Evolutionary conservation across 768 basidiomycete species (phyloP), one percentile per base, ranked within the genome.

Genomic region (Rhizopogon rudus): DNA sequence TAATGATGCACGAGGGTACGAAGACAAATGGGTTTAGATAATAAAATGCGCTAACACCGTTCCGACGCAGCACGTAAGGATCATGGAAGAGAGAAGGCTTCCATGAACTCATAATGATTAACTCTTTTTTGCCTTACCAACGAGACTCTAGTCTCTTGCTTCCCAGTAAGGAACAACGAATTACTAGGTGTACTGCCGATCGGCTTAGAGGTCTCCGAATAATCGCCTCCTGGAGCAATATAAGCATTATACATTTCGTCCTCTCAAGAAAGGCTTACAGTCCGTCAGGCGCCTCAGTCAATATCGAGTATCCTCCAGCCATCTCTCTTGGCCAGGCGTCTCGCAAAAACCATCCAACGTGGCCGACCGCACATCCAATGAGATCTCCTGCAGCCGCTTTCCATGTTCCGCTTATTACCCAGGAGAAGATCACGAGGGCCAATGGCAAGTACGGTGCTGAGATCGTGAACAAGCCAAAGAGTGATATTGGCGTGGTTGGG

Each of bases 401-500:
- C 89, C 86, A 92, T 4, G 87, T 87, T 5, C 91, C 92, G 60
- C 84, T 91, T 37, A 88, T 75, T 28, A 88, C 71, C 89, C 89
- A 91, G 0, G 88, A 88, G 64, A 98, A 91, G 0, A 77, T 88
- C 20, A 98, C 90, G 35, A 98, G 86, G 0, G 93, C 93, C 31
- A 95, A 72, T 2, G 96, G 96, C 6, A 99, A 85, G 70, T 99
- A 98, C 0, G 96, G 93, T 0, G 96, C 96, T 0, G 92, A 88
- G 65, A 99, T 94, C 3, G 92, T 98, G 64, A 98, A 79, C 28
- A 98, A 76, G 8, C 96, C 96, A 63, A 99, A 97, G 14, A 99
- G 82, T 3, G 93, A 95, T 55, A 99, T 93, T n/a, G 93, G 92
- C 3, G 93, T 92, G 4, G 88, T 84, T 3, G 96, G 94, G 67